Evolutionary conservation across 192 early-diverging fungal genomes (phyloP).

Genomic region (Jimgerdemannia flammicorona): DNA sequence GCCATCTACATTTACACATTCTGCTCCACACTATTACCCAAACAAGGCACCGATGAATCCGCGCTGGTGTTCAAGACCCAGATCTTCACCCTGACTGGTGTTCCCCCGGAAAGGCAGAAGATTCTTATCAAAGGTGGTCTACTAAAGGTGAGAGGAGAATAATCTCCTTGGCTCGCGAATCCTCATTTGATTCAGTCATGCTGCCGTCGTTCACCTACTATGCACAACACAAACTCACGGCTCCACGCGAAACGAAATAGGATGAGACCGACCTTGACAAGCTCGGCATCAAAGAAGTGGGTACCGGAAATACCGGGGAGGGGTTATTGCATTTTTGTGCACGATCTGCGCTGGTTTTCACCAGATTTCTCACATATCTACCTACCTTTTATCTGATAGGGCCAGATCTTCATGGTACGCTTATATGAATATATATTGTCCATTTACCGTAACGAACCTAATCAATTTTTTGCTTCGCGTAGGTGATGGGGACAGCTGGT

Average conservation of each 20-base stretch:
- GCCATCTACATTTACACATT: neutral
- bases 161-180: neutral
- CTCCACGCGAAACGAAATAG: slow-evolving; percentile 21
- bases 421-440: no score
- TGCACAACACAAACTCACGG: no score
- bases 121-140: slow-evolving; percentile 91
- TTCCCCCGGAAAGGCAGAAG: slow-evolving; percentile 91
- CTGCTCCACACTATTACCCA: no score
- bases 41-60: slow-evolving; percentile 47
- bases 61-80: slow-evolving; percentile 83
- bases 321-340: no score
- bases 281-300: slow-evolving; percentile 72
- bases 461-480: no score
- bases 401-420: no score
- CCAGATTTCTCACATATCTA: no score
- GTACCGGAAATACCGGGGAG: slow-evolving; percentile 24
- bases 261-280: slow-evolving; percentile 74
- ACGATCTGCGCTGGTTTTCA: no score
- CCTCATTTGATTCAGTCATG: neutral
- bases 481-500: no score
- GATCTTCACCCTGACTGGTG: slow-evolving; percentile 87
- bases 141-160: slow-evolving; percentile 61
- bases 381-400: no score
- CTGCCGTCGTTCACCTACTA: no score
- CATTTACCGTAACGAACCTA: no score